Evolutionary conservation across 176 grass and related monocot species (phyloP), one percentile per base, ranked within the genome.

Genomic region (Pontederia paniculata): DNA sequence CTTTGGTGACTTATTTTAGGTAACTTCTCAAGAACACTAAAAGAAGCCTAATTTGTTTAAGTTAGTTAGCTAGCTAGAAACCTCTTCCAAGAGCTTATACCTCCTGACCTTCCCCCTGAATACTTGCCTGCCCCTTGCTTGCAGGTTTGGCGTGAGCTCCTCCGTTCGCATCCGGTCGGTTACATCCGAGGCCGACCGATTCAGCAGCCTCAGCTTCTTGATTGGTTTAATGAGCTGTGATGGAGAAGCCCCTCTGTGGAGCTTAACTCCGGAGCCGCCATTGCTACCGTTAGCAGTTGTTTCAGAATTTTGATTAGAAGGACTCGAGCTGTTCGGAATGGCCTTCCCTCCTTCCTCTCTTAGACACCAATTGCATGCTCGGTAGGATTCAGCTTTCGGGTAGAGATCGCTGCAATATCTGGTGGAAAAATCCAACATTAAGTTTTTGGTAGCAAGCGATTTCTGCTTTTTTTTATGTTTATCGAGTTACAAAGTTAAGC

Each of bases 21-120:
- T 37, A 37, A 37, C 28, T 37, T 37, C 28, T 37, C 7, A 37
- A 37, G 28, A 37, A 5, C 28, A 6, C 28, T 6, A 37, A 37
- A 37, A 6, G 28, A 37, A 37, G 28, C 28, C 28, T 37, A 37
- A 37, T 6, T 6, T 37, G 28, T 37, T 37, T 6, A 37, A 37
- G 28, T 37, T 37, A 37, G 7, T 37, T 55, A 56, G 8, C 28
- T 72, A 78, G 56, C 77, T 79, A 69, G 77, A 79, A 42, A 96
- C 82, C 85, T 96, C 90, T 74, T 96, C 85, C 68, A 96, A 54
- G 50, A 96, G 90, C 77, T 86, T 96, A 73, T 96, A 96, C 71
- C 85, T 79, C 22, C 77, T 72, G 52, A 89, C 71, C 56, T 73
- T 96, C 42, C 82, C 79, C 73, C 85, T 86, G 43, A 88, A 76